These are phyloP conservation scores for Sanguinoderma infundibulare DNA, from an alignment of 1,284 basidiomycete genomes.

Conservation along the genomic window DNA sequence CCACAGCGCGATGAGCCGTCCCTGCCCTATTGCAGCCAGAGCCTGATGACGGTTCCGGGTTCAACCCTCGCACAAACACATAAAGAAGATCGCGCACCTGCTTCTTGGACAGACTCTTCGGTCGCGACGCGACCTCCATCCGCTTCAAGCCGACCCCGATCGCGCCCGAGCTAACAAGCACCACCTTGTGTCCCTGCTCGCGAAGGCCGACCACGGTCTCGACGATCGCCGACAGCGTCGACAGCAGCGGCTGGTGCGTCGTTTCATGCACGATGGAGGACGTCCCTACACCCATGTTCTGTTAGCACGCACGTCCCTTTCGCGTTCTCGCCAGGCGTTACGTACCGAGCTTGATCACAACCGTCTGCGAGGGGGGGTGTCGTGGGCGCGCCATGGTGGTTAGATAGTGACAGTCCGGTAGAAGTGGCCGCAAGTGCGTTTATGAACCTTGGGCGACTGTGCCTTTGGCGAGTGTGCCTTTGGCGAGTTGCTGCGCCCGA, in stretches of 20 bases:
- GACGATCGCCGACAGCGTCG: slow-evolving; percentile 89
- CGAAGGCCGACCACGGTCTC: slow-evolving; percentile 88
- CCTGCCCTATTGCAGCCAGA: slow-evolving; percentile 95
- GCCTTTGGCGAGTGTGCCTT: neutral
- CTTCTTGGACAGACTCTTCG: slow-evolving; percentile 88
- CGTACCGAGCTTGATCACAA: slow-evolving; percentile 88
- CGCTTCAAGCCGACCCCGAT: slow-evolving; percentile 94
- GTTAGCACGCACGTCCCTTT: neutral
- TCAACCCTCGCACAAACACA: neutral
- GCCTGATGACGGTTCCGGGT: slow-evolving; percentile 50
- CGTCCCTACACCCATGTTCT: slow-evolving; percentile 67
- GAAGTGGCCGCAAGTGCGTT: no score
- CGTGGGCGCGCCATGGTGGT: slow-evolving; percentile 35
- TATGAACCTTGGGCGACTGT: neutral
- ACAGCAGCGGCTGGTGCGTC: slow-evolving; percentile 89
- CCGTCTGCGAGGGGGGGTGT: slow-evolving; percentile 53
- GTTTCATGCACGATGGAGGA: slow-evolving; percentile 94
- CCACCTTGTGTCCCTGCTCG: slow-evolving; percentile 87
- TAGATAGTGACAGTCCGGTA: neutral
- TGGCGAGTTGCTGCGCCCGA: neutral
- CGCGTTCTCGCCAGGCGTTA: neutral
- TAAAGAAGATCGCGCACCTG: slow-evolving; percentile 56
- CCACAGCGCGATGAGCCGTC: slow-evolving; percentile 94
- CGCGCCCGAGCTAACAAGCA: slow-evolving; percentile 95
- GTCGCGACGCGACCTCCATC: slow-evolving; percentile 83